Percentiles rank a stretch among this genome's conserved stretches.
Evolutionary conservation across 192 early-diverging fungal species (phyloP).

Genomic region (Phlyctochytrium bullatum): DNA sequence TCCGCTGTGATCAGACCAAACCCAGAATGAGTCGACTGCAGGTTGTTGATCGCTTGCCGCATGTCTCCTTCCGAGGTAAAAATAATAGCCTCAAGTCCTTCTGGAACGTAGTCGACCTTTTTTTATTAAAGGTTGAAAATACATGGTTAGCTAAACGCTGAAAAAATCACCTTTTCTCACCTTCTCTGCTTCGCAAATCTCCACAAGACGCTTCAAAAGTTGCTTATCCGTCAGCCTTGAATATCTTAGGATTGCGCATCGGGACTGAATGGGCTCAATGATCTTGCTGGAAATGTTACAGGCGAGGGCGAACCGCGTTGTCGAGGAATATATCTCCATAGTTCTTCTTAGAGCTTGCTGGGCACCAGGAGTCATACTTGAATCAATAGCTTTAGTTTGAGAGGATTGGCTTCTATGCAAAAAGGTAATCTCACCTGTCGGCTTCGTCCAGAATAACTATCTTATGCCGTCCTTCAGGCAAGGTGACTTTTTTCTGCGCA

Average conservation of each 20-base stretch:
- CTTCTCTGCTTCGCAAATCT: constrained; percentile 81
- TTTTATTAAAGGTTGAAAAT: no score
- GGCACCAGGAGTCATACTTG: constrained; percentile 91
- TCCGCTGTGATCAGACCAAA: constrained; percentile 82
- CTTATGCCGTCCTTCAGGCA: constrained; percentile 72
- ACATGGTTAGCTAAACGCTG: not conserved
- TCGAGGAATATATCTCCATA: constrained; percentile 96
- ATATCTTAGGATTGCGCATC: constrained; percentile 91
- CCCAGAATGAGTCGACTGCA: constrained; percentile 86
- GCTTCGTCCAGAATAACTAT: constrained; percentile 95
- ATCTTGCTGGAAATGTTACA: constrained; percentile 97
- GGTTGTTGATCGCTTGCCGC: constrained; percentile 96
- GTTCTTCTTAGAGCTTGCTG: constrained; percentile 97
- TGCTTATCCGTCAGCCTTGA: constrained; percentile 75
- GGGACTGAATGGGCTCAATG: constrained; percentile 96
- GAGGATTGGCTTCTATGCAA: not conserved
- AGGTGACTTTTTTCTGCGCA: constrained; percentile 96
- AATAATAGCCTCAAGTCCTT: constrained; percentile 89
- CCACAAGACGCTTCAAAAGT: constrained; percentile 73
- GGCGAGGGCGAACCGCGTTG: constrained; percentile 94
- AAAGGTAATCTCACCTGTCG: constrained; percentile 56
- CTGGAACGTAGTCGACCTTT: constrained; percentile 78
- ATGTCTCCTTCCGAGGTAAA: constrained; percentile 98
- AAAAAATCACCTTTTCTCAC: constrained; percentile 30
- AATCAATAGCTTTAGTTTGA: not conserved